Conservation (phyloP, 2,329 filamentous ascomycete species). For the Sarocladium brachiariae region DNA sequence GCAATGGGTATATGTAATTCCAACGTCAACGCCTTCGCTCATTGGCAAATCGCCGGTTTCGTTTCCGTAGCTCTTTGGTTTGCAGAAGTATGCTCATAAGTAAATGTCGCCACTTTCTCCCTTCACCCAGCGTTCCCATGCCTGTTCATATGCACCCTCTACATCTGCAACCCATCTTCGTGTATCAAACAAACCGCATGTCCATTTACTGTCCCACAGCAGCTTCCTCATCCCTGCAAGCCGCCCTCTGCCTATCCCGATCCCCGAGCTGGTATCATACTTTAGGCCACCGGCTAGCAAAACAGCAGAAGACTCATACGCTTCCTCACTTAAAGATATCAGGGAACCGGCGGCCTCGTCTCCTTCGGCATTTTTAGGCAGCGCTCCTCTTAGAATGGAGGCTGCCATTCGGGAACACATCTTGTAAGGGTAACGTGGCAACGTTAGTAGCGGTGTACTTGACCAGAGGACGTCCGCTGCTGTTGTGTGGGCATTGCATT, state of each 20-base stretch:
- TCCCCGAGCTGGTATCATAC: conserved; percentile 44
- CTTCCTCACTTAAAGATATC: conserved; percentile 68
- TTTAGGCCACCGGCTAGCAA: conserved; percentile 56
- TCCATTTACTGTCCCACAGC: conserved; percentile 78
- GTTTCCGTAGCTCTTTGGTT: neutral
- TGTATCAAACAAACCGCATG: conserved; percentile 85
- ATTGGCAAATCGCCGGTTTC: neutral
- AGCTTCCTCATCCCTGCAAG: conserved; percentile 73
- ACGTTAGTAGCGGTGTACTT: conserved; percentile 83
- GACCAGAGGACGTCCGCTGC: conserved; percentile 96
- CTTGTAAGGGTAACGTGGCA: conserved; percentile 90
- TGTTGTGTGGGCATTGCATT: conserved; percentile 97
- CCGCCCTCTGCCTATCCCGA: conserved; percentile 56
- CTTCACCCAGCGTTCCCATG: conserved; percentile 81
- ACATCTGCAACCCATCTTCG: conserved; percentile 84
- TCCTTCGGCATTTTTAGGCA: conserved; percentile 68
- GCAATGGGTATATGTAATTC: neutral
- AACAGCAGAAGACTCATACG: conserved; percentile 77
- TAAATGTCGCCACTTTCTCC: conserved; percentile 92
- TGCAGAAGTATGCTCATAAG: conserved; percentile 37
- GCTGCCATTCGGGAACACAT: conserved; percentile 99
- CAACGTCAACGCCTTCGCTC: neutral
- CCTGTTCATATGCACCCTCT: conserved; percentile 79
- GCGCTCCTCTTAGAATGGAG: conserved; percentile 82
- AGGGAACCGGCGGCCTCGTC: conserved; percentile 63